Evolutionary conservation across 345 rosid genomes (phyloP), one percentile per base, ranked within the genome.

Genomic region (Noccaea caerulescens): DNA sequence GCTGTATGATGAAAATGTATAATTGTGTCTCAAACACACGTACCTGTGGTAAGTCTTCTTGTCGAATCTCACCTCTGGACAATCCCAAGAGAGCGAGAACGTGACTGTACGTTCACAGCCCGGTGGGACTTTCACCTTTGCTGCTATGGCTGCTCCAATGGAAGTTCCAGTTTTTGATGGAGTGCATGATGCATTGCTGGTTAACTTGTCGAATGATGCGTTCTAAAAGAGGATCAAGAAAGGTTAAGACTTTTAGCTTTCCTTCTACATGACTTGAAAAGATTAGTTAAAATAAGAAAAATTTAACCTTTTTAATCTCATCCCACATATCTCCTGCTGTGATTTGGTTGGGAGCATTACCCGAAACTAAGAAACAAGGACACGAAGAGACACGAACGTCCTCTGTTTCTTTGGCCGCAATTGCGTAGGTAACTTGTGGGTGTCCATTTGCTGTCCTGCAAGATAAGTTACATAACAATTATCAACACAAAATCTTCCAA

Each of bases 81-180:
- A 86, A 76, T 93, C 97, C 96, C 97, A 93, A 41, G 97, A 85
- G 77, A 93, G 82, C 0, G 97, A 86, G 80, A 93, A 91, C 11
- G 86, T 91, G 49, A 86, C 83, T n/a, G 81, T 80, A 36, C 88
- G 87, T 27, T 67, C 80, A 64, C 86, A 76, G 18, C 77, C 86
- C 0, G 95, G 78, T 58, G 96, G 98, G 79, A 93, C 80, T 37
- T 72, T 88, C 68, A 86, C 80, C 7, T 93, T 80, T 58, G 96
- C 97, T 50, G 96, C 91, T 72, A 93, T 77, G 39, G 96, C 96
- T 60, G 97, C 98, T 75, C 98, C 97, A 67, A 93, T 89, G 25
- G 90, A 89, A 34, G 95, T 82, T 81, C 96, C 98, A 59, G 83
- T 85, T 72, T 83, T 87, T 51, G 98, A 89, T 42, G 91, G 84